Evolutionary conservation across 1,139 yeast genomes (phyloP), one percentile per base, ranked within the genome.

Genomic region (Saccharomyces hybrid): DNA sequence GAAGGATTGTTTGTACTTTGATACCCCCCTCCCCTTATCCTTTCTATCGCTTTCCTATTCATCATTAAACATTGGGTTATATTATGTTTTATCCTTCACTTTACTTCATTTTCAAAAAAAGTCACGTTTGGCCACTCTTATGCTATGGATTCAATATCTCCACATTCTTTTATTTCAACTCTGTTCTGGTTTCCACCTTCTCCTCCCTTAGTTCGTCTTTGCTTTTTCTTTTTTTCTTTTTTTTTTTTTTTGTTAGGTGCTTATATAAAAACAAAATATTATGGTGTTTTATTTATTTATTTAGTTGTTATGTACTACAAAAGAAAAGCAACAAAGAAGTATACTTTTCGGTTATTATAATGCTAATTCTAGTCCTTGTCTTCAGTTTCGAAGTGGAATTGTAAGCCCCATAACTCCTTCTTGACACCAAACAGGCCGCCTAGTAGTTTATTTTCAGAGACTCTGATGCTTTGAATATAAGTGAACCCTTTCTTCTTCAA

Each of bases 361-460:
- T 12, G n/a, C 16, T 26, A 11, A 1, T 12, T 8, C 48, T 46
- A 52, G 46, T 50, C 42, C 34, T 56, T 53, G 49, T 56, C 53
- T 32, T 50, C 57, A 52, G 50, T 54, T 50, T 62, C 57, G 54
- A 66, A 62, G 52, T 64, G 73, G 58, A 72, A 62, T 49, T 70
- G 71, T 6, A 81, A 67, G 5, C 79, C 83, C 76, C 81, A 83
- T 14, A 80, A 73, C 58, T 79, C 78, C 61, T 76, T 75, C 46
- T 71, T 64, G 34, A 81, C 67, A 26, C 78, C 78, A 51, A 78
- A 81, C 7, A 76, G 29, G 31, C 68, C 65, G 55, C 71, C 69
- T 47, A 73, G 55, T 1, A 73, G 42, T 47, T 62, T 61, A 38
- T 66, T 69, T 48, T 71, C 71, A 49, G 66, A 61, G 4, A 70